Base-by-base conservation (phyloP, 1,139 yeast genomes). In the Candida smagusa region DNA sequence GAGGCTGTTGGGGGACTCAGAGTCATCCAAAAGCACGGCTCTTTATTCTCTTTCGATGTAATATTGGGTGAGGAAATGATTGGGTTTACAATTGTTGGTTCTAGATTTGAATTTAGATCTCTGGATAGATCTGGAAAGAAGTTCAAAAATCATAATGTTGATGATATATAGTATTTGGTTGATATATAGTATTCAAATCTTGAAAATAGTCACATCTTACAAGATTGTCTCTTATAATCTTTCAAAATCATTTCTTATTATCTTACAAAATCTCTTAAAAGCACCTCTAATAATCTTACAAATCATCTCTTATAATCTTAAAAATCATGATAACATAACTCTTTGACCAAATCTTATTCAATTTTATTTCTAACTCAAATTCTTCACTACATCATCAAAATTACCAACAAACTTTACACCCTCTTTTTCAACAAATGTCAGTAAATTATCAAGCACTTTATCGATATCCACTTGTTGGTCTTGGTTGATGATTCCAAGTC, bases 61-160 rank as follows among this genome's bases (percentile, higher is more conserved):
- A 67, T 73, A 2, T 35, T 74, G 1, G 58, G 47, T 1, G 56
- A 49, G 2, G 68, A 68, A 22, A 58, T 67, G 28, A 48, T 79
- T 22, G 74, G 74, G 13, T 87, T 85, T 58, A 78, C 83, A 12
- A 74, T 90, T 6, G 62, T 88, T 9, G 97, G 97, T 1, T 84
- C 90, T 28, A 68, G 97, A 42, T 77, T 90, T 50, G 79, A 82
- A 45, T 76, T 81, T 45, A 72, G 95, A 53, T 72, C 92, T 30
- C 79, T 81, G 4, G 97, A 90, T 50, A 69, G 98, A 42, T 79
- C 96, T 0, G 87, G 85, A 19, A 79, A 85, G 50, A 89, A 90
- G 66, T 89, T 89, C 68, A 90, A 90, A 60, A 77, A 80, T 42
- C 92, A 83, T 48, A 72, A 76, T 26, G 84, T 84, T 31, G 84